Conservation (phyloP, 768 basidiomycete species). For the Russula compacta region DNA sequence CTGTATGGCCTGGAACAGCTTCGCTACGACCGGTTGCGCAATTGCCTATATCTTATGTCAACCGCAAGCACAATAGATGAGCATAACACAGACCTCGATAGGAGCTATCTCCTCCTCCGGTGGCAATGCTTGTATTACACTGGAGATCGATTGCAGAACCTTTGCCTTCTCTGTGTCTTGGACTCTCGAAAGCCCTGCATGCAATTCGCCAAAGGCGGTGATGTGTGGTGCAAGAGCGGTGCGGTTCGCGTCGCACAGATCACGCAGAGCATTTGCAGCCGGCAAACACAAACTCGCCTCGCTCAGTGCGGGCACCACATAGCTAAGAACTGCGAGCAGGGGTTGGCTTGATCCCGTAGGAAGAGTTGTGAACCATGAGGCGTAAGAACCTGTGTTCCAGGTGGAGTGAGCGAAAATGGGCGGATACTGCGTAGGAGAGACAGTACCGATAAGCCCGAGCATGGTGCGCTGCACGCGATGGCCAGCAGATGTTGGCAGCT, state of each 20-base stretch:
- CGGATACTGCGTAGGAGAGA: neutral
- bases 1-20: constrained; percentile 53
- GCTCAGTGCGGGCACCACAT: constrained; percentile 60
- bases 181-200: constrained; percentile 64
- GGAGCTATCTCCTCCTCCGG: constrained; percentile 71
- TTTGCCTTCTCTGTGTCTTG: constrained; percentile 87
- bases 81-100: constrained; percentile 43
- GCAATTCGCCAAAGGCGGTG: constrained; percentile 72
- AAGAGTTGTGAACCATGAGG: constrained; percentile 69
- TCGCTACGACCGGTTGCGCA: constrained; percentile 63
- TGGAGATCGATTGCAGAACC: constrained; percentile 85
- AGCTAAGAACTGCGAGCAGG: constrained; percentile 56
- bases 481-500: constrained; percentile 54
- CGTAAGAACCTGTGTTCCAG: constrained; percentile 47
- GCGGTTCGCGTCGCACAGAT: constrained; percentile 85
- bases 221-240: constrained; percentile 78
- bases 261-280: constrained; percentile 75
- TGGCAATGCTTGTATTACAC: constrained; percentile 85
- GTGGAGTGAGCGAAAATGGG: neutral
- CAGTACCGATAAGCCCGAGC: constrained; percentile 63
- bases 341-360: constrained; percentile 29
- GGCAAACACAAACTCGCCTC: constrained; percentile 56
- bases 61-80: neutral
- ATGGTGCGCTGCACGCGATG: constrained; percentile 65
- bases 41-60: constrained; percentile 43